Base-by-base conservation (phyloP, 1,284 basidiomycete genomes). In the Chalciporus sp. region DNA sequence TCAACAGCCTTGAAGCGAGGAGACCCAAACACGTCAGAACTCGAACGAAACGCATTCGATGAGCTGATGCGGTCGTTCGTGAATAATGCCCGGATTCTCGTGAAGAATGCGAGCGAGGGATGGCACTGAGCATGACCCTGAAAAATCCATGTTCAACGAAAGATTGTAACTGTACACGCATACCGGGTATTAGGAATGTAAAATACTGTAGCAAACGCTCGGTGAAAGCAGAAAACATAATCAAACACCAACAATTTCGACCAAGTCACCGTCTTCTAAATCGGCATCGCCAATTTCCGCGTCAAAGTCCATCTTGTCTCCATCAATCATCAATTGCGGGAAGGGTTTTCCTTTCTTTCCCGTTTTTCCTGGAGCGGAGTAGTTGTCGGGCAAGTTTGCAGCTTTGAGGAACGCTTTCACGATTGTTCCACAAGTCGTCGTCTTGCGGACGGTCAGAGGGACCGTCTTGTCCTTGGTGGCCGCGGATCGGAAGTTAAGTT, bases 31-130 rank as follows among this genome's bases (percentile, higher is more conserved):
- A 76, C 72, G 17, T 63, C 83, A 4, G 85, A 88, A 61, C 69
- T 75, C 37, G 88, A 90, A 62, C 79, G 82, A n/a, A 79, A 75
- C 57, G 86, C 86, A 10, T 91, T 90, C 64, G 88, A 91, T 63
- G 89, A 91, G 62, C 78, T 91, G 45, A 86, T 91, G 49, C 81
- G 88, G 33, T 88, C 87, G n/a, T 90, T 91, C 61, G 88, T 91
- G 42, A 91, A 91, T 62, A 91, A 91, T 61, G 82, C 86, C 7
- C 76, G 88, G 51, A 89, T 91, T 67, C 70, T 91, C 43, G 84
- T 83, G 44, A 79, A 86, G 58, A 91, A 91, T 68, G 79, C 87
- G 9, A 70, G 61, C 17, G 76, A 70, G 16, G 71, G 68, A 35
- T 77, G 74, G 76, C 65, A 70, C 41, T 74, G 52, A 67, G 19